Percentiles rank a stretch among this genome's conserved stretches.
Evolutionary conservation across 768 basidiomycete species (phyloP).

Genomic region (Cubamyces lactineus): DNA sequence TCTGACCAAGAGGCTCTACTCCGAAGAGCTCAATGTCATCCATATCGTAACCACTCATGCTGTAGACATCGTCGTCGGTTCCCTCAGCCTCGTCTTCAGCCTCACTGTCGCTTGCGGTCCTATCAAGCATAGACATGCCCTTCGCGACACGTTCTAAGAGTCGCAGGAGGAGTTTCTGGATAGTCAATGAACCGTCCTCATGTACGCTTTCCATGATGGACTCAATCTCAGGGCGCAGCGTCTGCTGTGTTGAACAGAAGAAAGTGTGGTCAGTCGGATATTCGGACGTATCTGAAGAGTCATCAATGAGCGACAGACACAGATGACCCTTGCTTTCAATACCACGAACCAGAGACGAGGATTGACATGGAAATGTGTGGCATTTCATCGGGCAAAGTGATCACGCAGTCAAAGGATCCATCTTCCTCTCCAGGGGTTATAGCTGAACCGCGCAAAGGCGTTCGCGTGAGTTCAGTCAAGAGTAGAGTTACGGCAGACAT

Average conservation of each 20-base stretch:
- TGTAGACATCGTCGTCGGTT: slow-evolving; percentile 39
- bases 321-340: not conserved
- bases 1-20: not conserved
- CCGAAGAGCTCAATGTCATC: slow-evolving; percentile 9
- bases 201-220: slow-evolving; percentile 50
- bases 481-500: not conserved
- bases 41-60: slow-evolving; percentile 5
- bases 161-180: slow-evolving; percentile 49
- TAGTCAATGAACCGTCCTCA: slow-evolving; percentile 43
- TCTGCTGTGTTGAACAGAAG: slow-evolving; percentile 58
- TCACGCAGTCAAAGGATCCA: slow-evolving; percentile 57
- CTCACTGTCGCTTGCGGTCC: slow-evolving; percentile 24
- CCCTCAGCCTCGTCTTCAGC: slow-evolving; percentile 41
- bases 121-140: slow-evolving; percentile 12
- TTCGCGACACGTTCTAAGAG: slow-evolving; percentile 43
- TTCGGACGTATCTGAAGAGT: slow-evolving; percentile 60
- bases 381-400: slow-evolving; percentile 41
- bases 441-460: slow-evolving; percentile 38
- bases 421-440: slow-evolving; percentile 64
- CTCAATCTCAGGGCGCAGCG: slow-evolving; percentile 45
- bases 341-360: slow-evolving; percentile 51
- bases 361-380: slow-evolving; percentile 45
- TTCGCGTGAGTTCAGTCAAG: not conserved
- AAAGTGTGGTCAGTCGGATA: slow-evolving; percentile 64
- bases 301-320: too few relatives aligned